Evolutionary conservation across 495 filamentous ascomycete species (phyloP), one percentile per base, ranked within the genome.

Genomic region (Penicillium malachiteum): DNA sequence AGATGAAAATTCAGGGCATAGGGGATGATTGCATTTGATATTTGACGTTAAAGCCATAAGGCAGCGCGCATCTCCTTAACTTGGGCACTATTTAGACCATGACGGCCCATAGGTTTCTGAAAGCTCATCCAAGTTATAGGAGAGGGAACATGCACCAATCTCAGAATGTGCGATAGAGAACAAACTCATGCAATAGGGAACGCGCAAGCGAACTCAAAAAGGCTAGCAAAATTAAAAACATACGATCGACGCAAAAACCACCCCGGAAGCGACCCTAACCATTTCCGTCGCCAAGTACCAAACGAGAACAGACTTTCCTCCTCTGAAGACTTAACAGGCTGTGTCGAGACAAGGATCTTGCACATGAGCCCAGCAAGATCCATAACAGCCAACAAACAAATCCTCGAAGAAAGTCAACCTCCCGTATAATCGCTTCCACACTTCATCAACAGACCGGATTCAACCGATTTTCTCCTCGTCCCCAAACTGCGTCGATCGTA

Each of bases 261-360:
- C 76, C 76, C 76, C 76, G 73, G 76, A 77, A 75, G 76, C 76
- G 74, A 76, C 74, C 76, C 76, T 78, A 77, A 54, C 66, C 72
- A 76, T 59, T 65, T 77, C 76, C 76, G 63, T 77, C 76, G 73
- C 74, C 76, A 75, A 50, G 38, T 59, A 77, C 69, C 74, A 62
- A 47, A 41, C 52, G 47, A 60, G 50, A 55, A 17, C 16, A 46
- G 48, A 48, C 48, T 18, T 38, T 50, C 41, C 42, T 59, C 14
- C 26, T 16, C 13, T 31, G 14, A 54, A 43, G 16, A 58, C 45
- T 39, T 32, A 12, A 39, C 41, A 49, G 31, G 51, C 41, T 45
- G 46, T 43, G 34, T 49, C 43, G 13, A 42, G 38, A 16, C 32
- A 26, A 16, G 10, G 14, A 14, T 46, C 45, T 45, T 46, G 50